phyloP scores from a whole-genome alignment of 1,139 yeast genomes.

The Zygosaccharomyces pseudobailii region DNA sequence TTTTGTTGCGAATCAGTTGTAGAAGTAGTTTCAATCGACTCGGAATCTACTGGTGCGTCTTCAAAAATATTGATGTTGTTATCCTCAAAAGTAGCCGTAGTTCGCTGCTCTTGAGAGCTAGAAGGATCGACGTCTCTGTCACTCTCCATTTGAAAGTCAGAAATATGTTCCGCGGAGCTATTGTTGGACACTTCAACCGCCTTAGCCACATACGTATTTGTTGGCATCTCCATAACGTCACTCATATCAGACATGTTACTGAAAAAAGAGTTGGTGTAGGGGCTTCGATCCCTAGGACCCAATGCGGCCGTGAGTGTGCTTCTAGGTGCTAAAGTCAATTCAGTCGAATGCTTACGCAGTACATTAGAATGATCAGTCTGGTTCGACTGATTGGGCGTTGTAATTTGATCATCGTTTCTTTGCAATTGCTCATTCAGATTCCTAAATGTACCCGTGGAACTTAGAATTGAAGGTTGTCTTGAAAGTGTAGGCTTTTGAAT shows the following conservation, averaged over 20 bases:
- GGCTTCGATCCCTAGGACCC: conserved; percentile 4
- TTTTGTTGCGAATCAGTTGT: conserved; percentile 21
- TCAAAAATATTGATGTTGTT: conserved; percentile 27
- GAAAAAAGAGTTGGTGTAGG: conserved; percentile 8
- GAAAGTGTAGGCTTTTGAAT: conserved; percentile 19
- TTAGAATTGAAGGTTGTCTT: conserved; percentile 24
- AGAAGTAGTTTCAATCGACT: conserved; percentile 24
- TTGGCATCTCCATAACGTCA: conserved; percentile 28
- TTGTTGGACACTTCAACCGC: conserved; percentile 21
- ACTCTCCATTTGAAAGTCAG: conserved; percentile 7
- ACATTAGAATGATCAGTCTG: conserved; percentile 4
- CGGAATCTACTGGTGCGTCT: conserved; percentile 28
- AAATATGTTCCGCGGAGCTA: conserved; percentile 11
- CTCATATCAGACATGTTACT: conserved; percentile 26
- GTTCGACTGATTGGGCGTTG: neutral
- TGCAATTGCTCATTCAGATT: conserved; percentile 23
- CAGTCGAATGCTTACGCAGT: conserved; percentile 17
- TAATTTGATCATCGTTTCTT: conserved; percentile 4
- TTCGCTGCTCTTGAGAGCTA: conserved; percentile 7
- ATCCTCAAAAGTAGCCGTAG: conserved; percentile 9
- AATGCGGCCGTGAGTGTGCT: conserved; percentile 14
- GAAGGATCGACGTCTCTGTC: conserved; percentile 3
- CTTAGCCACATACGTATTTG: conserved; percentile 28
- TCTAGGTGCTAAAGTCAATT: conserved; percentile 13
- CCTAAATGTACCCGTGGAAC: conserved; percentile 28